phyloP scores from a whole-genome alignment of 331 rosid genomes.

The Acacia concinna region DNA sequence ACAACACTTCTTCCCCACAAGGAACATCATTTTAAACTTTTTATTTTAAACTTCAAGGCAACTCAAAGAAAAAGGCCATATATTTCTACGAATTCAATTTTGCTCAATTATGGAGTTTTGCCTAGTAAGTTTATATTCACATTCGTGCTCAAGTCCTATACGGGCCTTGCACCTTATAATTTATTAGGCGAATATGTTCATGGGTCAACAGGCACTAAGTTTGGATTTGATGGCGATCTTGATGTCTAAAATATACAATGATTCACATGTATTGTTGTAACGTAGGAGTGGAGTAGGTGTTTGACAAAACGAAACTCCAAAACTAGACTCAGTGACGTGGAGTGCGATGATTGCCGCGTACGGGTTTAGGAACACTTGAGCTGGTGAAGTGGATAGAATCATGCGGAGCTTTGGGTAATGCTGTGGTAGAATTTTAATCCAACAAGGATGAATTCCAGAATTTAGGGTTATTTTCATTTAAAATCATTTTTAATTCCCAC shows the following conservation, averaged over 20 bases:
- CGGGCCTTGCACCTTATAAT: slow-evolving; percentile 51
- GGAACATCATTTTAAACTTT: no score
- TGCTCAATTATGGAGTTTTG: slow-evolving; percentile 50
- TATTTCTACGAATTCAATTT: slow-evolving; percentile 36
- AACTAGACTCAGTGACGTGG: slow-evolving; percentile 76
- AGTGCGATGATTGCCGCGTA: slow-evolving; percentile 91
- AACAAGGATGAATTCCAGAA: no score
- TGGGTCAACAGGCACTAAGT: slow-evolving; percentile 65
- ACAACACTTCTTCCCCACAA: no score
- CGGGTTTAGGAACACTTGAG: no score
- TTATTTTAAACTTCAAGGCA: no score
- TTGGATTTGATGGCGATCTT: slow-evolving; percentile 63
- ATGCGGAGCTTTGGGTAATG: no score
- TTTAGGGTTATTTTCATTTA: no score
- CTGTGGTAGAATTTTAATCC: no score
- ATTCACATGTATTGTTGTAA: slow-evolving; percentile 75
- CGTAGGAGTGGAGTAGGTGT: slow-evolving; percentile 58
- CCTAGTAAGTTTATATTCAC: slow-evolving; percentile 87
- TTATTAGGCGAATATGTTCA: slow-evolving; percentile 65
- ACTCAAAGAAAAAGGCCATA: slow-evolving; percentile 47
- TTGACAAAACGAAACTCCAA: slow-evolving; percentile 66
- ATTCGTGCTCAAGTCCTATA: slow-evolving; percentile 81
- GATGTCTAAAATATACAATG: slow-evolving; percentile 79
- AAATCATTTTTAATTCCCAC: no score
- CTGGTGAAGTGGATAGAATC: no score